phyloP scores from a whole-genome alignment of 129 eudicot genomes.

The Centella asiatica region DNA sequence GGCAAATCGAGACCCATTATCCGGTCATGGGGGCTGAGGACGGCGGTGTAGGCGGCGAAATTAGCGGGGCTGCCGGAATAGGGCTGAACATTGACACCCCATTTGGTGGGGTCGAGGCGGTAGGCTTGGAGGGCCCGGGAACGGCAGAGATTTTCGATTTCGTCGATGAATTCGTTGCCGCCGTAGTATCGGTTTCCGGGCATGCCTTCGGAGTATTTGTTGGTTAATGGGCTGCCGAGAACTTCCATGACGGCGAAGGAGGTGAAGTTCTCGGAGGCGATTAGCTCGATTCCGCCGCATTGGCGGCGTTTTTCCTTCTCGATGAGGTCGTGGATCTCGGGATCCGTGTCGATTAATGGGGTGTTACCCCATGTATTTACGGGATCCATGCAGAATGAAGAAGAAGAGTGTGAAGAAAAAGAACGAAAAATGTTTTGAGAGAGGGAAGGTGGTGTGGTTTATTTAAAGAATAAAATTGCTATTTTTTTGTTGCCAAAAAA shows the following conservation, averaged over 20 bases:
- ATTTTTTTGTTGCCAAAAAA: too few species aligned
- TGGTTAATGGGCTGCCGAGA: constrained; percentile 78
- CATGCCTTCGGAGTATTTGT: constrained; percentile 95
- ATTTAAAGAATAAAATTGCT: not conserved
- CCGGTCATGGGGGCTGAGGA: constrained; percentile 74
- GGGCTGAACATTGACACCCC: constrained; percentile 98
- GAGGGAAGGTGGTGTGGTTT: not conserved
- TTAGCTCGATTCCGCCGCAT: constrained; percentile 84
- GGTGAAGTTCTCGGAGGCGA: constrained; percentile 94
- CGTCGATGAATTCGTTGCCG: constrained; percentile 81
- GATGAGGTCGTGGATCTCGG: constrained; percentile 82
- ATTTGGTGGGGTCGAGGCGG: constrained; percentile 63
- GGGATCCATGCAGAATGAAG: constrained; percentile 51
- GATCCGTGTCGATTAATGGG: constrained; percentile 49
- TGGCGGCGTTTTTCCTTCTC: constrained; percentile 93
- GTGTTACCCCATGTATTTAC: constrained; percentile 78
- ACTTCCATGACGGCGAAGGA: constrained; percentile 92
- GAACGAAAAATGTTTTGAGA: not conserved
- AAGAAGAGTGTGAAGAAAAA: not conserved
- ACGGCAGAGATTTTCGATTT: constrained; percentile 79
- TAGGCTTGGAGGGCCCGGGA: constrained; percentile 57
- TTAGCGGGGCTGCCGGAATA: constrained; percentile 89
- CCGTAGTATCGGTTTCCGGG: constrained; percentile 99
- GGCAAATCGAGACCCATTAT: constrained; percentile 96
- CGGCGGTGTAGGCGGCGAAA: constrained; percentile 86